These are phyloP conservation scores for Phytopythium boreale DNA, from an alignment of 352 stramenopile species.

Conservation along the genomic window DNA sequence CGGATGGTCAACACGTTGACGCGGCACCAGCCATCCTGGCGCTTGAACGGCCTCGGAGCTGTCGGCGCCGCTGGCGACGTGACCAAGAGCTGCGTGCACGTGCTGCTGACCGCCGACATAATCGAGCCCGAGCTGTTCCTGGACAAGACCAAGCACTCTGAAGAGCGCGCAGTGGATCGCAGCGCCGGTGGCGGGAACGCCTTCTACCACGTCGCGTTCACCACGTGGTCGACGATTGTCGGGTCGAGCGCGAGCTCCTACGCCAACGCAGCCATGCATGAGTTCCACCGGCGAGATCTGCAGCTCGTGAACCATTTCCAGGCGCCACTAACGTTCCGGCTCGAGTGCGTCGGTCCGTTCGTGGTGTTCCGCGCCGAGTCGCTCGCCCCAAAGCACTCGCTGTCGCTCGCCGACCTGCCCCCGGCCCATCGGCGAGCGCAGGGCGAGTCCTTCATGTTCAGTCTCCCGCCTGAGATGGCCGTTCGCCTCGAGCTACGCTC, in stretches of 20 bases:
- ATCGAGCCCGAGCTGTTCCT: slow-evolving; percentile 64
- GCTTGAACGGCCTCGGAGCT: slow-evolving; percentile 3
- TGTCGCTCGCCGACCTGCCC: slow-evolving; percentile 50
- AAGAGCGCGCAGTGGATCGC: background rate
- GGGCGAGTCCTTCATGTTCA: slow-evolving; percentile 70
- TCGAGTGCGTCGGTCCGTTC: slow-evolving; percentile 66
- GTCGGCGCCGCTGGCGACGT: slow-evolving; percentile 18
- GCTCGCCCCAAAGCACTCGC: slow-evolving; percentile 54
- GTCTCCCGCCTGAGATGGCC: slow-evolving; percentile 57
- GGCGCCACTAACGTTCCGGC: slow-evolving; percentile 62
- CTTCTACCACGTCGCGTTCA: slow-evolving; percentile 64
- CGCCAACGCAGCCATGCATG: slow-evolving; percentile 22
- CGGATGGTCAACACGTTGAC: slow-evolving; percentile 55
- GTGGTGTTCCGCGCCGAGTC: slow-evolving; percentile 56
- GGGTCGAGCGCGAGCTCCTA: background rate
- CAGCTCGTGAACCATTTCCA: slow-evolving; percentile 58
- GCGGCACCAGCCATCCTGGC: slow-evolving; percentile 16
- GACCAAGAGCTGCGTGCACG: slow-evolving; percentile 44
- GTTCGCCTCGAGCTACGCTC: slow-evolving; percentile 71
- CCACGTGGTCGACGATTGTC: slow-evolving; percentile 57
- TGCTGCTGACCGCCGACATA: slow-evolving; percentile 57
- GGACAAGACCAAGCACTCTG: slow-evolving; percentile 27
- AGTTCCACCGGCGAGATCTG: slow-evolving; percentile 49
- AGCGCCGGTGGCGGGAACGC: background rate
- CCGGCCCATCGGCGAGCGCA: slow-evolving; percentile 50